phyloP scores from a whole-genome alignment of 257 asterid species.

The Gynochthodes officinalis region DNA sequence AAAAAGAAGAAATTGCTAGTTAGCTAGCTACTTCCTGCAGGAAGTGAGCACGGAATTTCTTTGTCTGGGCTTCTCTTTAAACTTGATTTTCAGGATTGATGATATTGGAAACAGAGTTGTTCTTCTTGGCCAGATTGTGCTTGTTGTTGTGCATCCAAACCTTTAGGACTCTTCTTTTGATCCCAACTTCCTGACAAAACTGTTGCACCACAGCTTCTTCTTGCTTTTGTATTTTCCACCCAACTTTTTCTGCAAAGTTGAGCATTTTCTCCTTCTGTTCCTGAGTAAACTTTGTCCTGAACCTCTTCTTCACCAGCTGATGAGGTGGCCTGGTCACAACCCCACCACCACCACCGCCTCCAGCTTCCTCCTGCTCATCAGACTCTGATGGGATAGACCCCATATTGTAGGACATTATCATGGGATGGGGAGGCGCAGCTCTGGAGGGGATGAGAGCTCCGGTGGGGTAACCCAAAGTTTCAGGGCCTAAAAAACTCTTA shows the following conservation, averaged over 20 bases:
- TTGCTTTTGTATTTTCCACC: slow-evolving; percentile 89
- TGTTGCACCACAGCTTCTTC: slow-evolving; percentile 77
- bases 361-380: slow-evolving; percentile 51
- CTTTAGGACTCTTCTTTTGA: slow-evolving; percentile 75
- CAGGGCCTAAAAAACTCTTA: slow-evolving; percentile 28
- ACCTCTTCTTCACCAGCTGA: slow-evolving; percentile 60
- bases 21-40: slow-evolving; percentile 13
- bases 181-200: slow-evolving; percentile 76
- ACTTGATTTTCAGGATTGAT: slow-evolving; percentile 26
- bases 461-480: slow-evolving; percentile 27
- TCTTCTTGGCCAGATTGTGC: slow-evolving; percentile 63
- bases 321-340: slow-evolving; percentile 25
- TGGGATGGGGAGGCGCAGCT: slow-evolving; percentile 46
- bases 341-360: slow-evolving; percentile 28
- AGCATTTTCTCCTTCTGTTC: slow-evolving; percentile 95
- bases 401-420: slow-evolving; percentile 62
- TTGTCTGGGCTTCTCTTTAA: slow-evolving; percentile 1
- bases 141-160: slow-evolving; percentile 97
- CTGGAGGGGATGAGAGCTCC: slow-evolving; percentile 29
- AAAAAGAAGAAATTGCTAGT: not conserved
- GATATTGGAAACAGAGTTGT: slow-evolving; percentile 3
- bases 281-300: slow-evolving; percentile 69
- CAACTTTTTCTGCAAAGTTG: slow-evolving; percentile 74
- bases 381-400: slow-evolving; percentile 49
- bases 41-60: not conserved